Percentiles rank a stretch among this genome's conserved stretches.
Evolutionary conservation across 345 rosid species (phyloP).

Genomic region (Aethionema arabicum): DNA sequence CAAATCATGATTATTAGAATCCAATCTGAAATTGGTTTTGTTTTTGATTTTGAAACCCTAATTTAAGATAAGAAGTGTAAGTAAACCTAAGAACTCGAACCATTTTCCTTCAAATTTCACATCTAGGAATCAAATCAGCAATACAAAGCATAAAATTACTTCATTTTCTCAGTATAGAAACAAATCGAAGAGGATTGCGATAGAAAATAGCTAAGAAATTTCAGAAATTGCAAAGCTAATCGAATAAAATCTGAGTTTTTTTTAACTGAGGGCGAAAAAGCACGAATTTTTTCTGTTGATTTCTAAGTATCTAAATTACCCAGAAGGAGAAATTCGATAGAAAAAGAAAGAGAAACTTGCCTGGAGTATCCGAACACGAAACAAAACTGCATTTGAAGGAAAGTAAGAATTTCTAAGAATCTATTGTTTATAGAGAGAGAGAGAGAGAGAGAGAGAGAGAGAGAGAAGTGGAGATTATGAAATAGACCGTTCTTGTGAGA

Average conservation of each 20-base stretch:
- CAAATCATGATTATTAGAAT: neutral
- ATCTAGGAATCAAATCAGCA: constrained; percentile 17
- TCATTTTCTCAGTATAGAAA: constrained; percentile 36
- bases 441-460: constrained; percentile 7
- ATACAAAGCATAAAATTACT: constrained; percentile 3
- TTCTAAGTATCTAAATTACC: neutral
- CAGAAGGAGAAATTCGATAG: constrained; percentile 7
- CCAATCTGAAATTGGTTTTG: constrained; percentile 1
- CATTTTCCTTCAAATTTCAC: neutral
- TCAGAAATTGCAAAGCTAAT: neutral
- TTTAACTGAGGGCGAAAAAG: neutral
- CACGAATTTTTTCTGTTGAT: constrained; percentile 1
- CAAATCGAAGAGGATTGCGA: neutral
- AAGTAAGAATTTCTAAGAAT: neutral
- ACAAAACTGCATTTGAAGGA: constrained; percentile 34
- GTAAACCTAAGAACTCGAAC: neutral
- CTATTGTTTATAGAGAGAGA: constrained; percentile 15
- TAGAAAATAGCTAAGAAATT: neutral
- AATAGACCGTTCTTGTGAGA: constrained; percentile 13
- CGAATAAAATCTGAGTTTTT: constrained; percentile 1
- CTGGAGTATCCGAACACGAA: constrained; percentile 29
- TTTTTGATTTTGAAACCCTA: neutral
- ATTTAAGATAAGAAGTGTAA: neutral
- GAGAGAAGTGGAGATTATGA: constrained; percentile 2
- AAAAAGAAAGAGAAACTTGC: constrained; percentile 34